Percentiles rank a stretch among this genome's conserved stretches.
Evolutionary conservation across 2,329 filamentous ascomycete species (phyloP).

Genomic region (Xylariaceae sp.): DNA sequence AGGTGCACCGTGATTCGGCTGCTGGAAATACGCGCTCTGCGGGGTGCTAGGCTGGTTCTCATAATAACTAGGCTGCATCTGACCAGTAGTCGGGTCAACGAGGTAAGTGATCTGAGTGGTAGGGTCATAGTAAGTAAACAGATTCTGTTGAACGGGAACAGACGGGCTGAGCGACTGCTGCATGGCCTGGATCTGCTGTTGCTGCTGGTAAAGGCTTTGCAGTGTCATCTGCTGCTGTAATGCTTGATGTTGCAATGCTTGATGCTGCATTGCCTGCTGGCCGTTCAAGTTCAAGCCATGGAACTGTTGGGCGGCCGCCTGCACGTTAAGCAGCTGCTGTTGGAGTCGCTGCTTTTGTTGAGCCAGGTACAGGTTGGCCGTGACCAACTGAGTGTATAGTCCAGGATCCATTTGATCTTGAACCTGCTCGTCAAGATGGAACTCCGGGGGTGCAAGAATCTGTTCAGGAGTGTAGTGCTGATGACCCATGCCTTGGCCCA

Average conservation of each 20-base stretch:
- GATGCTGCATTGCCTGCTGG: constrained; percentile 20
- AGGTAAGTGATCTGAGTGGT: constrained; percentile 79
- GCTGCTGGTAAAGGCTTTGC: constrained; percentile 51
- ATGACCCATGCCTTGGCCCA: constrained; percentile 40
- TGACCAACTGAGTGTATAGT: constrained; percentile 81
- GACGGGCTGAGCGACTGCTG: constrained; percentile 55
- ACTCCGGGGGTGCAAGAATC: constrained; percentile 75
- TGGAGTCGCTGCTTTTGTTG: constrained; percentile 94
- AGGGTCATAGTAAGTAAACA: constrained; percentile 82
- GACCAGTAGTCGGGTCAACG: constrained; percentile 59
- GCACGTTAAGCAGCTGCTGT: constrained; percentile 83
- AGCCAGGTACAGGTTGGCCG: constrained; percentile 86
- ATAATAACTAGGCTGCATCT: constrained; percentile 39
- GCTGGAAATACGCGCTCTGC: constrained; percentile 35
- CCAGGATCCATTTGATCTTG: constrained; percentile 78
- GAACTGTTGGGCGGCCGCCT: constrained; percentile 77
- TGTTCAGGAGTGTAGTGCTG: constrained; percentile 79
- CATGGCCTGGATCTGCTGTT: constrained; percentile 64
- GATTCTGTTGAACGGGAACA: constrained; percentile 64
- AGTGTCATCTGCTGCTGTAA: constrained; percentile 38
- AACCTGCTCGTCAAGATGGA: constrained; percentile 66
- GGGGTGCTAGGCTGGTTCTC: constrained; percentile 43
- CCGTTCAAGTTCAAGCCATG: constrained; percentile 68
- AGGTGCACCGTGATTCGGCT: constrained; percentile 53
- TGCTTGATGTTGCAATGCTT: constrained; percentile 1